Evolutionary conservation across 441 rosid species (phyloP).

Genomic region (Dalechampia spathulata): DNA sequence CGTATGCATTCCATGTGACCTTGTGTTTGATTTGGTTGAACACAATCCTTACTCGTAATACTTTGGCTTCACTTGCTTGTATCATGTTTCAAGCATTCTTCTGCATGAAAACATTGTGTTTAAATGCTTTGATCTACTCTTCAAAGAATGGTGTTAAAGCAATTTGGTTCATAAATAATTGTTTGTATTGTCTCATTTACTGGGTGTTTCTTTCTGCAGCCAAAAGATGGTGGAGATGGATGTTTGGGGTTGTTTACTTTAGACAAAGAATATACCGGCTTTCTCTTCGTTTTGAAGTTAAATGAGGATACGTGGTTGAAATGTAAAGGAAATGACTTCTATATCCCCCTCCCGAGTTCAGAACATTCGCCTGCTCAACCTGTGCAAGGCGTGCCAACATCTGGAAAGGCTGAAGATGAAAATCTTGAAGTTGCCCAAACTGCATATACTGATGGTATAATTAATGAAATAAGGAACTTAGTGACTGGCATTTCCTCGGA

Average conservation of each 20-base stretch:
- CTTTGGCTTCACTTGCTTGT: too few species aligned
- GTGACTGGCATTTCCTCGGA: constrained; percentile 57
- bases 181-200: constrained; percentile 17
- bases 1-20: too few species aligned
- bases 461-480: constrained; percentile 73
- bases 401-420: constrained; percentile 28
- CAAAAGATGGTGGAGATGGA: constrained; percentile 51
- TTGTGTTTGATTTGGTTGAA: too few species aligned
- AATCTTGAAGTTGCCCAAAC: constrained; percentile 34
- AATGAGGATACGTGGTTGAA: constrained; percentile 67
- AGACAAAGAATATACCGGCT: constrained; percentile 53
- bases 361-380: constrained; percentile 29
- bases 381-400: constrained; percentile 15
- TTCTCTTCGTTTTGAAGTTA: constrained; percentile 82
- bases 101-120: too few species aligned
- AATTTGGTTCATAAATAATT: constrained; percentile 6
- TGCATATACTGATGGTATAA: constrained; percentile 53
- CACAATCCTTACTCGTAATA: too few species aligned
- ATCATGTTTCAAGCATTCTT: too few species aligned
- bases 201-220: constrained; percentile 42
- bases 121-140: too few species aligned
- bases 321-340: constrained; percentile 66
- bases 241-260: constrained; percentile 55
- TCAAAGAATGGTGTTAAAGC: not conserved
- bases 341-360: constrained; percentile 53